Conservation (phyloP, 2,329 filamentous ascomycete species). For the Leptographium radiaticola region DNA sequence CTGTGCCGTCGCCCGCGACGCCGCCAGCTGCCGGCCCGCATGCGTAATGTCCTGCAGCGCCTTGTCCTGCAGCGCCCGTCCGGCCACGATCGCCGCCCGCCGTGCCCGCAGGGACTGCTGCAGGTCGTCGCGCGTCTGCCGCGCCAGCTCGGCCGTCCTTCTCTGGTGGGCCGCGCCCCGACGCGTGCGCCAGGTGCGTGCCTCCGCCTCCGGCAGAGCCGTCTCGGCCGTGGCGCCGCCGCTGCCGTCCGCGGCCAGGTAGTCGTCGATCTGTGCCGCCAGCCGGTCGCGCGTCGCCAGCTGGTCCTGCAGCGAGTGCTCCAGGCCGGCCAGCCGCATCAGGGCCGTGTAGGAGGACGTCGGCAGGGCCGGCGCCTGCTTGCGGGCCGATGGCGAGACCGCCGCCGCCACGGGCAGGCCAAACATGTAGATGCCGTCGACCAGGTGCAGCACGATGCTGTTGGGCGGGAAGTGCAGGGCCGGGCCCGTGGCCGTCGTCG, state of each 20-base stretch:
- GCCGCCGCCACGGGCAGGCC: neutral
- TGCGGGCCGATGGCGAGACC: conserved; percentile 17
- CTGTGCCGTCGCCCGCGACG: conserved; percentile 40
- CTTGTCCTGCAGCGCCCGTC: conserved; percentile 44
- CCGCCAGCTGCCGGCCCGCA: conserved; percentile 43
- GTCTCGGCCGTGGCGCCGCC: conserved; percentile 17
- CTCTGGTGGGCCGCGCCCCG: conserved; percentile 50
- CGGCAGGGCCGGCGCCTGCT: conserved; percentile 34
- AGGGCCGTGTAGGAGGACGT: conserved; percentile 79
- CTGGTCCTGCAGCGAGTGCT: conserved; percentile 84
- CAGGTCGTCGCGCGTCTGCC: conserved; percentile 54
- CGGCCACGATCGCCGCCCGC: conserved; percentile 52
- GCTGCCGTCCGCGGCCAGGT: conserved; percentile 26
- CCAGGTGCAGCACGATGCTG: conserved; percentile 71
- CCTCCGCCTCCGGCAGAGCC: conserved; percentile 33
- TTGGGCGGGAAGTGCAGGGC: conserved; percentile 62
- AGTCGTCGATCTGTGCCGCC: conserved; percentile 61
- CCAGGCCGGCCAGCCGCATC: conserved; percentile 77
- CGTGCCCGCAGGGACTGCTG: conserved; percentile 51
- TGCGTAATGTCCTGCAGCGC: conserved; percentile 48
- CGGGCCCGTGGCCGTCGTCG: neutral
- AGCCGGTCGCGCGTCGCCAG: conserved; percentile 62
- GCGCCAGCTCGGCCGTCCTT: conserved; percentile 49
- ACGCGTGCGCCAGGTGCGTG: conserved; percentile 32
- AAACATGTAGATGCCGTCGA: conserved; percentile 69